Evolutionary conservation across 177 flowering plant genomes (phyloP).

Genomic region (Vitis hybrid): DNA sequence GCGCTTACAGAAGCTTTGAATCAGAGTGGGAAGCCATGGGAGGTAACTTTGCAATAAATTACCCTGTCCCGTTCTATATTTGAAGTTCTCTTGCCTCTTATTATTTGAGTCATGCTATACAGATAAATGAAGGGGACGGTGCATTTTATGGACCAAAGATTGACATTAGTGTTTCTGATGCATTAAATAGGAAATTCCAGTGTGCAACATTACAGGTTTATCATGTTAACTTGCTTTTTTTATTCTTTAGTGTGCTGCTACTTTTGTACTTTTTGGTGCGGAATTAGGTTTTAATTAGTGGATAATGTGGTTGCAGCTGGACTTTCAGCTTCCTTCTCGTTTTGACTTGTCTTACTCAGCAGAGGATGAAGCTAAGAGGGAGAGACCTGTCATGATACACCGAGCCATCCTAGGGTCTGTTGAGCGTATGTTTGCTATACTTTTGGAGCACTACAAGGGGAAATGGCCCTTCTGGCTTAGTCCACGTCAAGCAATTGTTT

Average conservation of each 20-base stretch:
- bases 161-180: conserved; percentile 94
- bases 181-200: conserved; percentile 92
- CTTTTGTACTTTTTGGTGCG: neutral
- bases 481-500: conserved; percentile 96
- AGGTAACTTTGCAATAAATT: conserved; percentile 43
- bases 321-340: conserved; percentile 93
- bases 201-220: conserved; percentile 95
- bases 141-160: conserved; percentile 99
- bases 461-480: conserved; percentile 99
- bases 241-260: neutral
- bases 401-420: conserved; percentile 95
- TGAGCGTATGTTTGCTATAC: conserved; percentile 97
- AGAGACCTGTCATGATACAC: conserved; percentile 96
- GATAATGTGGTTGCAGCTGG: conserved; percentile 61
- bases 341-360: conserved; percentile 90
- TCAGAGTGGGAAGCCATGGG: conserved; percentile 89
- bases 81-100: too few relatives aligned
- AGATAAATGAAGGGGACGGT: conserved; percentile 97
- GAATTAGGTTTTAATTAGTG: neutral
- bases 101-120: conserved; percentile 4
- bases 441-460: conserved; percentile 95
- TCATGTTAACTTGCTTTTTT: neutral
- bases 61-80: too few relatives aligned
- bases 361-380: conserved; percentile 89
- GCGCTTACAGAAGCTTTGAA: conserved; percentile 83